phyloP scores from a whole-genome alignment of 2,329 filamentous ascomycete genomes.

The Phaeosphaeriaceae sp. region DNA sequence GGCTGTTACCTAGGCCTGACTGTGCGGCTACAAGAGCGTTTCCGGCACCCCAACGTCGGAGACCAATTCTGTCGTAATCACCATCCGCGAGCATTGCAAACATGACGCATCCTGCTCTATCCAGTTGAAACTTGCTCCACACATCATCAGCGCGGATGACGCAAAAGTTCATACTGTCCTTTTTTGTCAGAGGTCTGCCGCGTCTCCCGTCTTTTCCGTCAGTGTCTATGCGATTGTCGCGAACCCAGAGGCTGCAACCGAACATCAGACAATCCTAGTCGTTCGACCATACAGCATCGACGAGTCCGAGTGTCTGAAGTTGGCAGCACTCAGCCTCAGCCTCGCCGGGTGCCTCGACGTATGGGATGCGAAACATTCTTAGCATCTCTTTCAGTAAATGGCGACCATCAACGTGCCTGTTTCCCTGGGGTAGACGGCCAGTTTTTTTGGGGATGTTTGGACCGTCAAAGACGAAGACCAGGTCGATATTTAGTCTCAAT shows the following conservation, averaged over 20 bases:
- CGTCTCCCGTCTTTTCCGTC: constrained; percentile 22
- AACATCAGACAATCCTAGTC: constrained; percentile 60
- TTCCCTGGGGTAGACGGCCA: constrained; percentile 33
- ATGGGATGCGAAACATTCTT: constrained; percentile 50
- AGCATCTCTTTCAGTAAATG: constrained; percentile 49
- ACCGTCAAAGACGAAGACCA: constrained; percentile 65
- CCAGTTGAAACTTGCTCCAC: constrained; percentile 24
- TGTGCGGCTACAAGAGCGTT: constrained; percentile 37
- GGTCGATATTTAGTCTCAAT: constrained; percentile 58
- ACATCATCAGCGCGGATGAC: constrained; percentile 43
- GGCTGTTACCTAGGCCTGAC: constrained; percentile 36
- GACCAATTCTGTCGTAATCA: constrained; percentile 50
- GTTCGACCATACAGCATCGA: constrained; percentile 60
- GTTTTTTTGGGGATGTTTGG: constrained; percentile 52
- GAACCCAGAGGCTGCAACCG: constrained; percentile 54
- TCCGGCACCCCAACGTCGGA: constrained; percentile 46
- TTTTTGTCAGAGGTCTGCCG: constrained; percentile 41
- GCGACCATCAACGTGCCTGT: constrained; percentile 44
- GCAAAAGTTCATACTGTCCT: constrained; percentile 37
- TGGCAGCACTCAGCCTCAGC: constrained; percentile 58
- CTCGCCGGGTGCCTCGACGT: constrained; percentile 56
- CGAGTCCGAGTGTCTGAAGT: constrained; percentile 53
- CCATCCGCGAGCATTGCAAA: constrained; percentile 53
- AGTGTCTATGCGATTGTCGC: constrained; percentile 39
- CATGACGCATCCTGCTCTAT: constrained; percentile 48